A percentile compares a stretch with the other conserved stretches of the same genome.
Evolutionary conservation across 148 eudicot genomes (phyloP).

Genomic region (Polygonum maritimum): DNA sequence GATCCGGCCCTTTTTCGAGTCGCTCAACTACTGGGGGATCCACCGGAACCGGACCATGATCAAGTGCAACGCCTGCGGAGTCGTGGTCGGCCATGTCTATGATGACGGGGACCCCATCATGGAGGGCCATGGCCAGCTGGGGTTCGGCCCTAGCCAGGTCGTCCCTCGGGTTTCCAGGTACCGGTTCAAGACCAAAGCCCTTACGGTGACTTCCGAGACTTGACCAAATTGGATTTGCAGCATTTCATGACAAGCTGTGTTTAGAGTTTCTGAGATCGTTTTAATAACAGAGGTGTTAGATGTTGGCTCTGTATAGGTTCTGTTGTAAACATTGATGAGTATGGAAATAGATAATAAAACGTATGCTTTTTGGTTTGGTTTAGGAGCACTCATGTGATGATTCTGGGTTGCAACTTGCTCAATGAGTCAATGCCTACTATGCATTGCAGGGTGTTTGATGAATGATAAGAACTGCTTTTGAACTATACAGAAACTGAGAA

Average conservation of each 20-base stretch:
- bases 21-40: slow-evolving; percentile 81
- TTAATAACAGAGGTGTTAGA: neutral
- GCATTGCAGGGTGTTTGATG: neutral
- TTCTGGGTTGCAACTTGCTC: neutral
- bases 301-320: neutral
- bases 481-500: too few relatives aligned
- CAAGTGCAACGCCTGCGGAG: slow-evolving; percentile 48
- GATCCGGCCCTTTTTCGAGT: slow-evolving; percentile 75
- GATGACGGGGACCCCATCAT: slow-evolving; percentile 72
- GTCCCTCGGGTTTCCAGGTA: slow-evolving; percentile 74
- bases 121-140: slow-evolving; percentile 43
- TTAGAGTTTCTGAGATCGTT: neutral
- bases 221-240: slow-evolving; percentile 5
- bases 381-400: neutral
- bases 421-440: too few relatives aligned
- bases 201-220: slow-evolving; percentile 33
- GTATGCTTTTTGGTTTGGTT: neutral
- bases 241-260: neutral
- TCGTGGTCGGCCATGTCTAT: slow-evolving; percentile 48
- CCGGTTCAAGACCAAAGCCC: slow-evolving; percentile 56
- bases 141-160: slow-evolving; percentile 80
- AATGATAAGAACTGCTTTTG: neutral
- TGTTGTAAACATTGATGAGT: neutral
- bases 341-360: neutral
- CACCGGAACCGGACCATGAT: slow-evolving; percentile 63